Evolutionary conservation across 208 protist genomes (phyloP), one percentile per base, ranked within the genome.

Genomic region (Borovskyia barvae): DNA sequence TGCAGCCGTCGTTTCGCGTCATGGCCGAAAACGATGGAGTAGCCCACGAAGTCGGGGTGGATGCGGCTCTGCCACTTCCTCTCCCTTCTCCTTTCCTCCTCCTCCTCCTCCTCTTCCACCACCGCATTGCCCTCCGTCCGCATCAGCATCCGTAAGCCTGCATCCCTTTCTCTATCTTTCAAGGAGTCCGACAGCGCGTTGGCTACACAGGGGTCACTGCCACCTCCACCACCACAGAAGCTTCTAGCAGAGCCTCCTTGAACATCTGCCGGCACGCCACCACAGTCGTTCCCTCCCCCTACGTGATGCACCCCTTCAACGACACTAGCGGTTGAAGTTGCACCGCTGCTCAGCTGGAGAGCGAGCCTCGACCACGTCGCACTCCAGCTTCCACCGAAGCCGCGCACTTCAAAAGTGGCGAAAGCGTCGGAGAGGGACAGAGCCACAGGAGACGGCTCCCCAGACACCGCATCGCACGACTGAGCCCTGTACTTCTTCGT

Each of bases 1-100:
- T 96, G 82, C 61, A 93, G 59, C 12, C 70, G 53, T 2, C 80
- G 52, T 45, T 84, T 77, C 40, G 86, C 86, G 53, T 96, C 85
- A 54, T 93, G 90, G 8, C 86, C 90, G 70, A 82, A 96, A 3
- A 75, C 55, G 24, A 87, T 56, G 0, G 63, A 82, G 39, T 52
- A 50, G 40, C 42, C 54, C 2, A 20, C 41, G 29, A 73, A 81
- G 19, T 41, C 60, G 14, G 24, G 14, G 1, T 42, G 51, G 17
- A 72, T 56, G n/a, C 17, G 20, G 35, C 39, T 41, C 17, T 20
- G 56, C 53, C 43, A 67, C 50, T 47, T 57, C 26, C 46, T 25
- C 43, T 45, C 49, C 39, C 59, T 53, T 25, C 1, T 33, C 32
- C 54, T 62, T 19, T 26, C 11, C 20, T 5, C 17, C 33, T 40